These are phyloP conservation scores for Alternaria arbusti DNA, from an alignment of 2,329 filamentous ascomycete genomes.

Conservation along the genomic window DNA sequence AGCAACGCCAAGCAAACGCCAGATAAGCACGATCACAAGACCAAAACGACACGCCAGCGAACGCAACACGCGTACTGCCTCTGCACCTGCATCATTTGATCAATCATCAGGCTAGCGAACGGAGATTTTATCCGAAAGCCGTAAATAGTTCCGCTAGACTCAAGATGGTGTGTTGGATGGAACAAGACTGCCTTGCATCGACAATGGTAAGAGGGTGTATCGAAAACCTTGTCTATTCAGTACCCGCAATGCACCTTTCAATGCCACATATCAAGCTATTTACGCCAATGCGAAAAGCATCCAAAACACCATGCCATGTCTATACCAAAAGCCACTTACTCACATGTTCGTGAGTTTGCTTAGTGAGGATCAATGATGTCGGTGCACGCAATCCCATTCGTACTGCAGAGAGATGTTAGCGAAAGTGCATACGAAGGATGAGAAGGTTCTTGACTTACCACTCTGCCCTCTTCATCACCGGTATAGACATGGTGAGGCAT, in stretches of 20 bases:
- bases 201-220: background rate
- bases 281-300: background rate
- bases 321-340: background rate
- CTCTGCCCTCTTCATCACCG: constrained; percentile 89
- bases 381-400: constrained; percentile 64
- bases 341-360: background rate
- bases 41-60: background rate
- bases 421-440: background rate
- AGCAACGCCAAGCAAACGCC: background rate
- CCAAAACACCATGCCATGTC: background rate
- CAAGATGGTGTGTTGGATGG: background rate
- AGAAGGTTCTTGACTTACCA: constrained; percentile 52
- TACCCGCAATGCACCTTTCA: background rate
- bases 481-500: constrained; percentile 87
- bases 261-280: background rate
- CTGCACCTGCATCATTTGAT: background rate
- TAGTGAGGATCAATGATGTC: constrained; percentile 36
- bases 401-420: constrained; percentile 50
- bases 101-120: background rate
- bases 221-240: background rate
- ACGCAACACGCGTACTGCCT: background rate
- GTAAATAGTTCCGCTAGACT: background rate
- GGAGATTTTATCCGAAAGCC: background rate
- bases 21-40: background rate
- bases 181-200: background rate